Evolutionary conservation across 106 monocot genomes (phyloP).

Genomic region (Dactylorhiza incarnata): DNA sequence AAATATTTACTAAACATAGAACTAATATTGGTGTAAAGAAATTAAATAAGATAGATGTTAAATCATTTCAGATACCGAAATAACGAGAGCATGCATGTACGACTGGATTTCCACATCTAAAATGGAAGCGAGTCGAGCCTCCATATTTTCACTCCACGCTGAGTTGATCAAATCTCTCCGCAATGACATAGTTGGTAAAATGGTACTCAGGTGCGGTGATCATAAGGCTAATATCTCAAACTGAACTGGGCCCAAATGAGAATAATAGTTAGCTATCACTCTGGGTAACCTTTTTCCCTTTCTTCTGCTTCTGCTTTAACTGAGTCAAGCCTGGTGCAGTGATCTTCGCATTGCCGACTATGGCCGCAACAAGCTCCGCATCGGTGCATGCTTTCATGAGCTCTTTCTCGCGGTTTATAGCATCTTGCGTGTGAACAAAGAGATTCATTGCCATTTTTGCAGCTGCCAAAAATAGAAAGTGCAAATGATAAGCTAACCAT

Average conservation of each 20-base stretch:
- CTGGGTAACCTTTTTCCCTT: constrained; percentile 72
- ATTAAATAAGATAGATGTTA: too few relatives aligned
- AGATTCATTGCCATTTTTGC: constrained; percentile 89
- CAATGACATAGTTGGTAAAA: too few relatives aligned
- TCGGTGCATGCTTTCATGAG: constrained; percentile 96
- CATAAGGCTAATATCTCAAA: background rate
- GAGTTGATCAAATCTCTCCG: too few relatives aligned
- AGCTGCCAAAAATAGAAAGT: constrained; percentile 33
- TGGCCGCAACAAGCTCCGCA: constrained; percentile 80
- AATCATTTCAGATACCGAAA: too few relatives aligned
- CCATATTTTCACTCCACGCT: too few relatives aligned
- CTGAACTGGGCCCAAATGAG: background rate
- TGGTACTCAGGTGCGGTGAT: too few relatives aligned
- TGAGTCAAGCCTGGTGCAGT: constrained; percentile 93
- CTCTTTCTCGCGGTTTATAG: constrained; percentile 75
- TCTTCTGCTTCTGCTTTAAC: constrained; percentile 92
- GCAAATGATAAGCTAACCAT: background rate
- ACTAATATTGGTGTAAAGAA: too few relatives aligned
- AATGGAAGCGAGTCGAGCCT: too few relatives aligned
- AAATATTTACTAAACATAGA: too few relatives aligned
- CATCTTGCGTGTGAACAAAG: constrained; percentile 70
- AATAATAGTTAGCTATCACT: background rate
- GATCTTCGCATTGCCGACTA: constrained; percentile 86
- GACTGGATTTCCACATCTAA: too few relatives aligned
- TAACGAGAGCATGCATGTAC: too few relatives aligned